A percentile compares a stretch with the other conserved stretches of the same genome.
Evolutionary conservation across 2,329 filamentous ascomycete genomes (phyloP).

Genomic region (Trichothecium sympodiale): DNA sequence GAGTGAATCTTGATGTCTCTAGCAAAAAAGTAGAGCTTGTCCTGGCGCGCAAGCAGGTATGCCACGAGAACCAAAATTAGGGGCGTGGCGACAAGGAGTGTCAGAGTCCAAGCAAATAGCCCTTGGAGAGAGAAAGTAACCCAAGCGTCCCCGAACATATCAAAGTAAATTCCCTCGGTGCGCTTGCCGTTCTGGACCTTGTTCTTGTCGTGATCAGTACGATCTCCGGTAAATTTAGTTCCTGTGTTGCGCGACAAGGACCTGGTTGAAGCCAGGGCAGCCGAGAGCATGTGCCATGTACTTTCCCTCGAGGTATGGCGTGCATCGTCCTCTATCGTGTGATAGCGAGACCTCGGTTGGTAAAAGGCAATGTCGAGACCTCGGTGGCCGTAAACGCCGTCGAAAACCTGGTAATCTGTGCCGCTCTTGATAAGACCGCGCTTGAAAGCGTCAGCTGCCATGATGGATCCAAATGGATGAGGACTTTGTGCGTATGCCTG

Average conservation of each 20-base stretch:
- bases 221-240: slow-evolving; percentile 50
- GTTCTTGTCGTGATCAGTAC: slow-evolving; percentile 41
- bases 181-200: slow-evolving; percentile 57
- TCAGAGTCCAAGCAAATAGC: slow-evolving; percentile 79
- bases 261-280: slow-evolving; percentile 63
- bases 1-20: slow-evolving; percentile 42
- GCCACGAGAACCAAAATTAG: slow-evolving; percentile 60
- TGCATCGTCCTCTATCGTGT: slow-evolving; percentile 80
- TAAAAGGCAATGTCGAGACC: slow-evolving; percentile 91
- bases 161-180: slow-evolving; percentile 79
- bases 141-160: slow-evolving; percentile 72
- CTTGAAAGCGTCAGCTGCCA: slow-evolving; percentile 77
- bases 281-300: slow-evolving; percentile 93
- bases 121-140: slow-evolving; percentile 70
- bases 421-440: slow-evolving; percentile 68
- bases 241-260: slow-evolving; percentile 59
- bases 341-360: slow-evolving; percentile 74
- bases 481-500: slow-evolving; percentile 60
- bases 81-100: slow-evolving; percentile 69
- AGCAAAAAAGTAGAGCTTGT: slow-evolving; percentile 85
- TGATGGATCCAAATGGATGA: slow-evolving; percentile 73
- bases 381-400: slow-evolving; percentile 65
- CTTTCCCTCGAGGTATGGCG: slow-evolving; percentile 60
- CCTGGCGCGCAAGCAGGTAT: slow-evolving; percentile 54
- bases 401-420: slow-evolving; percentile 83